These are phyloP conservation scores for Fusarium sarcochroum DNA, from an alignment of 2,329 filamentous ascomycete species.

Conservation along the genomic window DNA sequence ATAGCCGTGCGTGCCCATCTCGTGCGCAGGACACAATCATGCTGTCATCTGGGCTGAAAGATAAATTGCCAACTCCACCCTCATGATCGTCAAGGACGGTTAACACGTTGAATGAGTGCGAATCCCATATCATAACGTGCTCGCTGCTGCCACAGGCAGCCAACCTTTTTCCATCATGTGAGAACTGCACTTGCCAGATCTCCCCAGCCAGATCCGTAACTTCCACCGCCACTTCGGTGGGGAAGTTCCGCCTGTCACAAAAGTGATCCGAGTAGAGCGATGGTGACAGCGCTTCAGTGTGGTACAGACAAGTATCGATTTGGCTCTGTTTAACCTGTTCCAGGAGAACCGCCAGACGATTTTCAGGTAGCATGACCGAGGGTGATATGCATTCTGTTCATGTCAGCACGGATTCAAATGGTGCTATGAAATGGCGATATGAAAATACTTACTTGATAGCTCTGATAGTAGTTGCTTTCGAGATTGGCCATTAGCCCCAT, in stretches of 20 bases:
- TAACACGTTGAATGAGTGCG: constrained; percentile 75
- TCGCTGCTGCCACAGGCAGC: constrained; percentile 86
- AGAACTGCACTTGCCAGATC: constrained; percentile 93
- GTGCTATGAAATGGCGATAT: background rate
- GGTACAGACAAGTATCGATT: constrained; percentile 87
- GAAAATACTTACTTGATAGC: constrained; percentile 77
- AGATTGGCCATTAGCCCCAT: constrained; percentile 82
- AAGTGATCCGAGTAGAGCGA: constrained; percentile 91
- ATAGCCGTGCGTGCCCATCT: constrained; percentile 81
- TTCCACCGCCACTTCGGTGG: constrained; percentile 77
- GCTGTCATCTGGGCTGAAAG: constrained; percentile 93
- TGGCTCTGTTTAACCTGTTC: constrained; percentile 88
- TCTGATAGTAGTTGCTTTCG: constrained; percentile 82
- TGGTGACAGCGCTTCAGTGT: constrained; percentile 83
- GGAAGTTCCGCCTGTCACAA: constrained; percentile 86
- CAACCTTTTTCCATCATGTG: constrained; percentile 84
- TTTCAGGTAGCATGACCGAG: constrained; percentile 95
- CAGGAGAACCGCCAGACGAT: constrained; percentile 84
- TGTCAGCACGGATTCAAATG: background rate
- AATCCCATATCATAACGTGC: constrained; percentile 86
- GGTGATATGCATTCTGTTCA: constrained; percentile 86
- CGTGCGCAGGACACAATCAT: constrained; percentile 87
- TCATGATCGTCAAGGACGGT: constrained; percentile 76
- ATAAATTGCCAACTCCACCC: constrained; percentile 80
- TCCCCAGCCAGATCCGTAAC: constrained; percentile 83